Percentiles rank a stretch among this genome's conserved stretches.
These are phyloP conservation scores for Colletotrichum sansevieriae DNA, from an alignment of 2,329 filamentous ascomycete species.

Conservation along the genomic window DNA sequence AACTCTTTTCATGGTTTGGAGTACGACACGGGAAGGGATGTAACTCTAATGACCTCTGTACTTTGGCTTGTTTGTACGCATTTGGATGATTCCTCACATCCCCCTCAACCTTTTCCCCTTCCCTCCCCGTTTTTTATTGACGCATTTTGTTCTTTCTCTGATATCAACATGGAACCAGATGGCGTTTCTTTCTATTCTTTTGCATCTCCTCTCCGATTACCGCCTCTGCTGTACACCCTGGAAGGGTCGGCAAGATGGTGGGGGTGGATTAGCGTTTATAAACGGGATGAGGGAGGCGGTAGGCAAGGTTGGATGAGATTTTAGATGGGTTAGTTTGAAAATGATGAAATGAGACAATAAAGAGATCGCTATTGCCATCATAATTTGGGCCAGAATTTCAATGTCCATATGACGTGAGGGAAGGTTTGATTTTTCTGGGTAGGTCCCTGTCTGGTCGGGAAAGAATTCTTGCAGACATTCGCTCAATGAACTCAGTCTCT, in stretches of 20 bases:
- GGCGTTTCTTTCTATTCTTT: conserved; percentile 25
- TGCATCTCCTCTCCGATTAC: conserved; percentile 7
- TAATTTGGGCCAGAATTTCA: neutral
- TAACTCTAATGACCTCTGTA: conserved; percentile 38
- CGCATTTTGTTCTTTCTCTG: conserved; percentile 26
- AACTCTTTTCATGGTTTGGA: conserved; percentile 37
- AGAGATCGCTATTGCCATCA: neutral
- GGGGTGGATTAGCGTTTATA: neutral
- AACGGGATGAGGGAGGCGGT: conserved; percentile 20
- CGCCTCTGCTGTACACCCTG: conserved; percentile 7
- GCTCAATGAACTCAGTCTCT: no score
- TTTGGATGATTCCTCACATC: conserved; percentile 24
- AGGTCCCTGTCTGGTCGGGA: no score
- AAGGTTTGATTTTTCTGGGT: no score
- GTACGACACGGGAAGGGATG: conserved; percentile 34
- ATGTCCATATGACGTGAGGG: neutral
- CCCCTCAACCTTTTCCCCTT: neutral
- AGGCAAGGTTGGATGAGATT: neutral
- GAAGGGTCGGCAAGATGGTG: conserved; percentile 10
- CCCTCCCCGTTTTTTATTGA: conserved; percentile 14
- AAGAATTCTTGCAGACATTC: no score
- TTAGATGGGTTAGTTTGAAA: conserved; percentile 13
- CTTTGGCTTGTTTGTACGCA: conserved; percentile 8
- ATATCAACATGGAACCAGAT: conserved; percentile 31
- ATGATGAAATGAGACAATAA: conserved; percentile 32